Conservation (phyloP, 1,284 basidiomycete species). For the Psilocybe mexicana region DNA sequence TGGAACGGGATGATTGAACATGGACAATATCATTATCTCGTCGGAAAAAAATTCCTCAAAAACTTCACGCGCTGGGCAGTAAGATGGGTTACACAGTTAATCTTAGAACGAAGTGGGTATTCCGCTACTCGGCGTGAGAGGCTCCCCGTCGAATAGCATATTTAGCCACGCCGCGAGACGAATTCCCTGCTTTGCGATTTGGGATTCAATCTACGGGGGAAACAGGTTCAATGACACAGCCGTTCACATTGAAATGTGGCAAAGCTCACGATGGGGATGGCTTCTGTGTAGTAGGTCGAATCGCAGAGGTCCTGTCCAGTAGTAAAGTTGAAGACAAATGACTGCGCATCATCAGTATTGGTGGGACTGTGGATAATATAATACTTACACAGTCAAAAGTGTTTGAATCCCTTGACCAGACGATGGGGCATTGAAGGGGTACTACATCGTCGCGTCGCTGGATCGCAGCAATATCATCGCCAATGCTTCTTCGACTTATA, state of each 20-base stretch:
- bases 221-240: background rate
- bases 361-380: background rate
- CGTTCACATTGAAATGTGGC: background rate
- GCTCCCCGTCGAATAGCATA: background rate
- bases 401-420: constrained; percentile 55
- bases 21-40: too few relatives aligned
- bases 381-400: constrained; percentile 49
- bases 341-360: constrained; percentile 30
- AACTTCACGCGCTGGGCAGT: too few relatives aligned
- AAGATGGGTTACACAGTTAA: too few relatives aligned
- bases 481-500: constrained; percentile 26
- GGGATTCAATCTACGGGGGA: background rate
- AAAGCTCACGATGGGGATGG: constrained; percentile 46
- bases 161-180: constrained; percentile 1
- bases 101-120: background rate
- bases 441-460: constrained; percentile 31
- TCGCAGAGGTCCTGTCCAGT: constrained; percentile 49
- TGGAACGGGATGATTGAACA: too few relatives aligned
- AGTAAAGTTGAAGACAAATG: constrained; percentile 48
- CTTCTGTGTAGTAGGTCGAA: constrained; percentile 45
- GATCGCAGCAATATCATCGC: constrained; percentile 36
- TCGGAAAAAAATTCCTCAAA: too few relatives aligned
- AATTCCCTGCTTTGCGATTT: background rate
- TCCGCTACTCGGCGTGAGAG: background rate
- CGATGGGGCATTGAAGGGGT: constrained; percentile 47